These are phyloP conservation scores for Crucibulum laeve DNA, from an alignment of 768 basidiomycete genomes.

Conservation along the genomic window DNA sequence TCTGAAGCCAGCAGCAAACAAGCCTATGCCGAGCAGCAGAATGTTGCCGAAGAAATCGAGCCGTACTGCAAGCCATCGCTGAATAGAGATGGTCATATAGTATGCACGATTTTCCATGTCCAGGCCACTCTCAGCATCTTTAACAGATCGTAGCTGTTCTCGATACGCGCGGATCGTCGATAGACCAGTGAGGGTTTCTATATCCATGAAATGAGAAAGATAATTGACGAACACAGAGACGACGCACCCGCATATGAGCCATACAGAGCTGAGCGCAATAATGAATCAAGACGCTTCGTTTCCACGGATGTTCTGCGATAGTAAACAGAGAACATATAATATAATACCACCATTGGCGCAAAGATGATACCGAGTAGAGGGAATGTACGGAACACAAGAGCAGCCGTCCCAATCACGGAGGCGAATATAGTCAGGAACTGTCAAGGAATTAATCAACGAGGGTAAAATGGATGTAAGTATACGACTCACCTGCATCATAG, in stretches of 20 bases:
- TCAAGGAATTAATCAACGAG: no score
- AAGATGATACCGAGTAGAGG: conserved; percentile 66
- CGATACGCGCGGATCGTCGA: conserved; percentile 60
- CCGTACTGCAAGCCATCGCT: conserved; percentile 60
- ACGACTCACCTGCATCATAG: conserved; percentile 36
- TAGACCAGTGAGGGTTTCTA: conserved; percentile 61
- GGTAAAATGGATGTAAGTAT: neutral
- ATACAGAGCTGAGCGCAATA: conserved; percentile 56
- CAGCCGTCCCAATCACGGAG: conserved; percentile 50
- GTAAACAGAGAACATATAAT: conserved; percentile 48
- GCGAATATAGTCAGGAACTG: conserved; percentile 37
- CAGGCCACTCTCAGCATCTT: conserved; percentile 46
- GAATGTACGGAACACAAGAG: conserved; percentile 62
- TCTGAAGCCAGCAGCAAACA: conserved; percentile 68
- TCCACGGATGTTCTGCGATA: conserved; percentile 62
- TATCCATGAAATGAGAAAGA: neutral
- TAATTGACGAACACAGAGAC: neutral
- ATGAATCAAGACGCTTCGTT: conserved; percentile 59
- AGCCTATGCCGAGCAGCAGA: conserved; percentile 63
- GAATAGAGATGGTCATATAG: conserved; percentile 60
- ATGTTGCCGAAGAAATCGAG: conserved; percentile 65
- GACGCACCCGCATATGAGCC: conserved; percentile 50
- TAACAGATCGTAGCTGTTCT: conserved; percentile 41
- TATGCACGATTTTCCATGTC: conserved; percentile 62
- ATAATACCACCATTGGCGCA: conserved; percentile 45